Conservation (phyloP, 352 stramenopile species). For the Globisporangium cystogenes region DNA sequence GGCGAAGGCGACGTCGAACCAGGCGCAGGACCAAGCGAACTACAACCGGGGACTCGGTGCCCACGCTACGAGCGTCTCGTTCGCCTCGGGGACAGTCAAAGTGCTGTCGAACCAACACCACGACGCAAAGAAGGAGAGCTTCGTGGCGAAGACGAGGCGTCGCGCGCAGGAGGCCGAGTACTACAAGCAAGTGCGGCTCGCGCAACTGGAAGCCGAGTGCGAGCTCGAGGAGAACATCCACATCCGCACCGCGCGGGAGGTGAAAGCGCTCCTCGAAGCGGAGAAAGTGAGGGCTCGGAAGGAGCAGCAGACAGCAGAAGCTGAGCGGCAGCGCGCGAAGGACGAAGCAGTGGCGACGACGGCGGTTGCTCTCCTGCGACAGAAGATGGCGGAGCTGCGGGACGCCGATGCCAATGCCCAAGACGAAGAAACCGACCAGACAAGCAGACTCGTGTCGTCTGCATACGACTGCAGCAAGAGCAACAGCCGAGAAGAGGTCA, state of each 20-base stretch:
- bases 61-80: background rate
- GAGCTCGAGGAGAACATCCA: conserved; percentile 71
- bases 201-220: conserved; percentile 62
- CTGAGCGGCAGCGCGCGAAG: background rate
- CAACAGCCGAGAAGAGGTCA: background rate
- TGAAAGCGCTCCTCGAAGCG: conserved; percentile 15
- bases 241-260: conserved; percentile 46
- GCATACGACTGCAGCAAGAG: too few relatives aligned
- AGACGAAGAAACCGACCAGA: background rate
- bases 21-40: background rate
- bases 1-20: background rate
- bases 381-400: background rate
- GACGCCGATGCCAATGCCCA: background rate
- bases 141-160: conserved; percentile 50
- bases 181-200: conserved; percentile 60
- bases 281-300: conserved; percentile 15
- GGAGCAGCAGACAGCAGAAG: conserved; percentile 9
- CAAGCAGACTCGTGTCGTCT: background rate
- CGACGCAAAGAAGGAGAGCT: conserved; percentile 20
- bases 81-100: conserved; percentile 4
- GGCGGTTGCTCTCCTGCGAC: background rate
- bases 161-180: conserved; percentile 56
- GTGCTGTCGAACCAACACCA: background rate
- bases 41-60: background rate
- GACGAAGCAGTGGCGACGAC: background rate